Percentiles rank a stretch among this genome's conserved stretches.
Conservation (phyloP, 2,329 filamentous ascomycete species). For the Ambrosiella xylebori region DNA sequence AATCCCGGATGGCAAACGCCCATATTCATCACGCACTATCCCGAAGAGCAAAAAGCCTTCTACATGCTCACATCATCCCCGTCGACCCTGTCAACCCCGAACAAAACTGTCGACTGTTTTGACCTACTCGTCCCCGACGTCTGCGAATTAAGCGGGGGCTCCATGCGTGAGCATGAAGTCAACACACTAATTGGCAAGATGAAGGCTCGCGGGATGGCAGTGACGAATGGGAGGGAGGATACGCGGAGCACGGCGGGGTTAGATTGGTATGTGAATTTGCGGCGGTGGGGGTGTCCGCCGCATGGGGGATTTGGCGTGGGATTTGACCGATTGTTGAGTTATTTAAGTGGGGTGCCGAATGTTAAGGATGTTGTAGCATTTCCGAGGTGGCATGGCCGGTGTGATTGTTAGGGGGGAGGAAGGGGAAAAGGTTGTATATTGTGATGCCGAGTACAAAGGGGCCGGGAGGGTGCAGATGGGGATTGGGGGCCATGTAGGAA, state of each 20-base stretch:
- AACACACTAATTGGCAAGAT: conserved; percentile 51
- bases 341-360: conserved; percentile 64
- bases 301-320: conserved; percentile 85
- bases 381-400: conserved; percentile 53
- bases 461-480: background rate
- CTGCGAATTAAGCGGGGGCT: conserved; percentile 76
- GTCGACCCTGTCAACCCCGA: conserved; percentile 14
- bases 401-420: conserved; percentile 31
- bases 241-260: conserved; percentile 23
- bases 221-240: conserved; percentile 14
- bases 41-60: conserved; percentile 77
- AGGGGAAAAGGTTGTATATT: no score
- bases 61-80: conserved; percentile 31
- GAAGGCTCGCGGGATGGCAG: conserved; percentile 45
- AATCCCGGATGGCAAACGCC: conserved; percentile 39
- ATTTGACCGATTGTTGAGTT: conserved; percentile 73
- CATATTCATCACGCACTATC: conserved; percentile 87
- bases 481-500: background rate
- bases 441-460: background rate
- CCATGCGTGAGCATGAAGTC: conserved; percentile 70
- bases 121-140: conserved; percentile 74
- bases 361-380: conserved; percentile 77
- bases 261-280: conserved; percentile 76
- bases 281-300: conserved; percentile 77
- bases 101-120: conserved; percentile 65